These are phyloP conservation scores for Grammothele lineata DNA, from an alignment of 768 basidiomycete genomes.

Conservation along the genomic window DNA sequence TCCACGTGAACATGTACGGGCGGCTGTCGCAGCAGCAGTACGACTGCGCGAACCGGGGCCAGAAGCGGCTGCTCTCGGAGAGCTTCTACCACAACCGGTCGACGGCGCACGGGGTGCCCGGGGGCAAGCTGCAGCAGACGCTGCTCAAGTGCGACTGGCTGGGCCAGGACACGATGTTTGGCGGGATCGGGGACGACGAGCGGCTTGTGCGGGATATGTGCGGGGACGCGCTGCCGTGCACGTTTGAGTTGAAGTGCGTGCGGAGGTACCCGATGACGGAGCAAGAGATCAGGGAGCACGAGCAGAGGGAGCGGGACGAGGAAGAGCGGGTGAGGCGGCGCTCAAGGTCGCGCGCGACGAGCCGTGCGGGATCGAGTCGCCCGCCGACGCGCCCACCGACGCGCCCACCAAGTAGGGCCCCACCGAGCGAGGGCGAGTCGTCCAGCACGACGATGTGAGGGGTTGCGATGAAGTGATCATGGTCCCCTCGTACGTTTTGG, in stretches of 20 bases:
- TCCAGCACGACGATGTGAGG: too few relatives aligned
- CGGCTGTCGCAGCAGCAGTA: slow-evolving; percentile 52
- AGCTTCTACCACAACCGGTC: slow-evolving; percentile 68
- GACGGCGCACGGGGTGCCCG: slow-evolving; percentile 58
- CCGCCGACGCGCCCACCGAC: slow-evolving; percentile 12
- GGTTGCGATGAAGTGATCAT: not conserved
- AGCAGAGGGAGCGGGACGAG: slow-evolving; percentile 27
- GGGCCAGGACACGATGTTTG: slow-evolving; percentile 53
- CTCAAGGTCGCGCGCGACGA: slow-evolving; percentile 16
- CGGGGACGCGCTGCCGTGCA: slow-evolving; percentile 47
- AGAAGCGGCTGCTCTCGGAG: slow-evolving; percentile 40
- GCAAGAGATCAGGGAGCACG: slow-evolving; percentile 47
- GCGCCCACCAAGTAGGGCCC: too few relatives aligned
- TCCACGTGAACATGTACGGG: slow-evolving; percentile 47
- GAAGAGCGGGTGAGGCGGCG: slow-evolving; percentile 17
- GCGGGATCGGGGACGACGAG: slow-evolving; percentile 51
- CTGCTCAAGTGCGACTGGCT: slow-evolving; percentile 69
- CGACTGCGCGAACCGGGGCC: slow-evolving; percentile 32
- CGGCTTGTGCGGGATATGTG: slow-evolving; percentile 38
- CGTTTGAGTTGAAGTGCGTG: slow-evolving; percentile 54
- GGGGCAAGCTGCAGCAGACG: slow-evolving; percentile 58
- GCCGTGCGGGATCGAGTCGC: slow-evolving; percentile 13
- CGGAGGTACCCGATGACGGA: slow-evolving; percentile 42
- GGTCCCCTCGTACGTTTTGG: too few relatives aligned
- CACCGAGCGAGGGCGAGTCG: too few relatives aligned